phyloP scores from a whole-genome alignment of 768 basidiomycete genomes.

The Plicaturopsis crispa region DNA sequence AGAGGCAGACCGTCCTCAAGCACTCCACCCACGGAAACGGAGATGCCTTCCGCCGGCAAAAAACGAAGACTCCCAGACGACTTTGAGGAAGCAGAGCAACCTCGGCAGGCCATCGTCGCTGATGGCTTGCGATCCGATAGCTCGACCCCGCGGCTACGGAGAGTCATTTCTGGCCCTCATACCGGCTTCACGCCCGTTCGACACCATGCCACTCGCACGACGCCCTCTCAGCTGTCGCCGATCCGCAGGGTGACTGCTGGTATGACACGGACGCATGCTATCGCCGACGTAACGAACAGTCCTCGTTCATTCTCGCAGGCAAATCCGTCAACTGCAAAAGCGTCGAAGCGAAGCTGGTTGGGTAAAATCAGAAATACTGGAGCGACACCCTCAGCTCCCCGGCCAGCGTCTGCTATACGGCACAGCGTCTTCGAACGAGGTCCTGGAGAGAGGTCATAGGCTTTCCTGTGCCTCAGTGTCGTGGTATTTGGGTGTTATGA shows the following conservation, averaged over 20 bases:
- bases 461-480: too few species aligned
- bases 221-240: constrained; percentile 39
- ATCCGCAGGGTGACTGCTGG: constrained; percentile 35
- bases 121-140: constrained; percentile 35
- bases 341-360: constrained; percentile 60
- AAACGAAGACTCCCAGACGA: constrained; percentile 76
- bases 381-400: too few species aligned
- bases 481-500: too few species aligned
- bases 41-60: constrained; percentile 43
- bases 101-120: constrained; percentile 57
- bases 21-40: constrained; percentile 21
- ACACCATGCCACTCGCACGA: constrained; percentile 34
- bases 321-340: constrained; percentile 26
- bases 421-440: not conserved
- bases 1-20: constrained; percentile 18
- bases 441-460: too few species aligned
- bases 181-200: constrained; percentile 72
- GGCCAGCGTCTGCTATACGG: too few species aligned
- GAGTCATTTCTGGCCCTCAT: constrained; percentile 47
- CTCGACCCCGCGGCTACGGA: constrained; percentile 56
- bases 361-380: constrained; percentile 53
- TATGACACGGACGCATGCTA: too few species aligned
- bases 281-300: constrained; percentile 67
- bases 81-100: constrained; percentile 54
- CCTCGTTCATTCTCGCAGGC: constrained; percentile 28